Base-by-base conservation (phyloP, 768 basidiomycete genomes). In the Austroboletus eburneus region DNA sequence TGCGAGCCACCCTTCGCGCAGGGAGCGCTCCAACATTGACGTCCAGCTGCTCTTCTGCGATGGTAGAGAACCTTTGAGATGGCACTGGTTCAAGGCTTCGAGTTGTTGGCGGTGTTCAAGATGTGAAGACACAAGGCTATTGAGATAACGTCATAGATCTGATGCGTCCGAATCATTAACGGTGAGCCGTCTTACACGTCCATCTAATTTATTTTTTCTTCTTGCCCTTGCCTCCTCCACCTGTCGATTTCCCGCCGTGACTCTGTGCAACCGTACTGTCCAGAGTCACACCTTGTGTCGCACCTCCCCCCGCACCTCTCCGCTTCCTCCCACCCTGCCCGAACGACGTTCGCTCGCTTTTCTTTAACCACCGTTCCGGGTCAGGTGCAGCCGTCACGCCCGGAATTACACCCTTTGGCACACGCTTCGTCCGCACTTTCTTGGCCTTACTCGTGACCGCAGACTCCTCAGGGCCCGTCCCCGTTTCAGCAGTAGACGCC, bases 311-410 rank as follows among this genome's bases (percentile, higher is more conserved):
- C 30, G 30, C 72, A 22, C 69, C 71, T 56, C 74, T 80, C 55
- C 77, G 77, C 62, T 78, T 73, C 59, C 67, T 78, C 34, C 75
- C 74, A 43, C 73, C 71, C 16, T 72, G 71, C 30, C 58, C 60
- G 61, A 77, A 80, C 22, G 73, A 78, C 13, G 84, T 76, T 40
- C 87, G 72, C 63, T 90, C 87, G 43, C 79, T 85, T 72, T 89
- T 91, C 78, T 91, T 91, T 49, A 91, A 63, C 89, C 89, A 91
- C 51, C 89, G 72, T 64, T 91, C 89, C 21, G 89, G 87, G 68
- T 91, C 89, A 25, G 90, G 89, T 16, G 81, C 75, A 23, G 88
- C 87, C 4, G 88, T 89, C 12, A 87, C 80, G 17, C 89, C 88
- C 16, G 81, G 85, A 21, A 81, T 65, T 18, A 91, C 83, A n/a